A percentile compares a stretch with the other conserved stretches of the same genome.
Evolutionary conservation across 352 stramenopile species (phyloP).

Genomic region (Globisporangium spiculum): DNA sequence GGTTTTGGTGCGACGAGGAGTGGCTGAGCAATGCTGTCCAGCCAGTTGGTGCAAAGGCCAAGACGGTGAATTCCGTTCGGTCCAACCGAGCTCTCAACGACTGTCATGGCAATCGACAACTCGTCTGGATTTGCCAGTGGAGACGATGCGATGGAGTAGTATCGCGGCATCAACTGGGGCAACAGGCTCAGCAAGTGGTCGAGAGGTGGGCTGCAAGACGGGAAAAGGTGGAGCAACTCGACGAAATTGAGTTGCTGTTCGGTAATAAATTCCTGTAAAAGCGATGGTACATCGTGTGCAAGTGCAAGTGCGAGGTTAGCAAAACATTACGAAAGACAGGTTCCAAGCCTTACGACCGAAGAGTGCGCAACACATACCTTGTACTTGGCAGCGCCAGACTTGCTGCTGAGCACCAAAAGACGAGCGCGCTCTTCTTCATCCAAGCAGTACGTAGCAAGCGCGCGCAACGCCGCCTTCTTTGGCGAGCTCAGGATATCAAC

Average conservation of each 20-base stretch:
- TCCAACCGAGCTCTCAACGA: slow-evolving; percentile 85
- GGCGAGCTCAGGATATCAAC: slow-evolving; percentile 83
- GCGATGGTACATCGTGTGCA: neutral
- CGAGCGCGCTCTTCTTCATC: slow-evolving; percentile 57
- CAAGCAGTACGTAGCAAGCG: slow-evolving; percentile 61
- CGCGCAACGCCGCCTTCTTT: slow-evolving; percentile 73
- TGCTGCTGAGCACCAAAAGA: slow-evolving; percentile 71
- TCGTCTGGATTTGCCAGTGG: slow-evolving; percentile 66
- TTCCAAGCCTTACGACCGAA: neutral
- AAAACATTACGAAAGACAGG: neutral
- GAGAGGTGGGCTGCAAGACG: slow-evolving; percentile 88
- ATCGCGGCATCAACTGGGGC: slow-evolving; percentile 89
- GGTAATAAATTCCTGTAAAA: slow-evolving; percentile 70
- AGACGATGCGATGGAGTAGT: slow-evolving; percentile 95
- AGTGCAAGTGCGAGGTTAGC: neutral
- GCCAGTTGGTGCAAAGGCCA: slow-evolving; percentile 68
- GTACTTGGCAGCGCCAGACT: slow-evolving; percentile 59
- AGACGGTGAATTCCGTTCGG: slow-evolving; percentile 33
- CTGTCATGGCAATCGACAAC: slow-evolving; percentile 89
- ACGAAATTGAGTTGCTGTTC: slow-evolving; percentile 88
- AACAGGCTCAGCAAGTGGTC: slow-evolving; percentile 86
- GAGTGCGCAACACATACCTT: slow-evolving; percentile 25
- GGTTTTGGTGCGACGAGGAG: slow-evolving; percentile 15
- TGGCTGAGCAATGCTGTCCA: slow-evolving; percentile 45
- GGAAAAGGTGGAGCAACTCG: slow-evolving; percentile 92